Conservation (phyloP, 1,284 basidiomycete species). For the Microbotryomycetes sp. region DNA sequence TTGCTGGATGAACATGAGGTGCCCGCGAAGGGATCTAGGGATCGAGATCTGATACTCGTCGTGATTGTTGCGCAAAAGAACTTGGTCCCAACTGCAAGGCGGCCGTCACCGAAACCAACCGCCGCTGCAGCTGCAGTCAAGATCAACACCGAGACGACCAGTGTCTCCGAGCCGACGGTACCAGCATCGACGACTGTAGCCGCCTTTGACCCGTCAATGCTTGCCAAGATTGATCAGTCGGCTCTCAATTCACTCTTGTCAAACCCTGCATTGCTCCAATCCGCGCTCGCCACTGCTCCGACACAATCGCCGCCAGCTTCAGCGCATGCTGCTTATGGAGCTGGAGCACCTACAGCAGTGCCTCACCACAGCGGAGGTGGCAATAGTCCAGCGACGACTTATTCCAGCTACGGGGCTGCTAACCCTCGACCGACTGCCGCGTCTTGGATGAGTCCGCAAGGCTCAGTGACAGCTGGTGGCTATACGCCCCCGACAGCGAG, state of each 20-base stretch:
- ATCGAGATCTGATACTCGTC: slow-evolving; percentile 62
- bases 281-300: not conserved
- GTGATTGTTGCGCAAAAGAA: slow-evolving; percentile 69
- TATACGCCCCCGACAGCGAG: no score
- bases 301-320: slow-evolving; percentile 1
- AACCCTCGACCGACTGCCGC: no score
- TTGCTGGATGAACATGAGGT: slow-evolving; percentile 71
- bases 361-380: not conserved
- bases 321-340: not conserved
- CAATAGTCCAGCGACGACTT: no score
- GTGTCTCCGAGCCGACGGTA: not conserved
- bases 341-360: not conserved
- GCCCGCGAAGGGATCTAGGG: slow-evolving; percentile 52
- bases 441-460: no score
- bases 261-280: slow-evolving; percentile 22
- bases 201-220: not conserved
- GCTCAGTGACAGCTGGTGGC: no score
- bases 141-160: not conserved
- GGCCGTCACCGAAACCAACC: not conserved
- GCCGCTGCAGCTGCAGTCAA: not conserved
- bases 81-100: slow-evolving; percentile 13
- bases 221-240: slow-evolving; percentile 22
- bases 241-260: slow-evolving; percentile 27
- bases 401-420: no score
- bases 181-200: not conserved